phyloP scores from a whole-genome alignment of 129 eudicot genomes.

The Flaveria bidentis region DNA sequence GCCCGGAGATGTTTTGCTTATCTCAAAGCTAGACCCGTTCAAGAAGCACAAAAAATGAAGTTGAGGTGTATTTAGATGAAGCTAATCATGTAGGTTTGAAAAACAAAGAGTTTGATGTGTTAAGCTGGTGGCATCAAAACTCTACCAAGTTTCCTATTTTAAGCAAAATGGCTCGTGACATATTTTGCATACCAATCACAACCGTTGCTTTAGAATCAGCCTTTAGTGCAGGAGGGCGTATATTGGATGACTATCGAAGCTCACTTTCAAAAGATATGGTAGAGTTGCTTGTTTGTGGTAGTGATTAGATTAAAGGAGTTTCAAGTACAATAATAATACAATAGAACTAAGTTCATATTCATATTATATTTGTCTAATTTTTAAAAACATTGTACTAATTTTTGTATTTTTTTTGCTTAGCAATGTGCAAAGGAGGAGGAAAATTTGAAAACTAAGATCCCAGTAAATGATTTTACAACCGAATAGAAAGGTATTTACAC shows the following conservation, averaged over 20 bases:
- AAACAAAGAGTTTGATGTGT: background rate
- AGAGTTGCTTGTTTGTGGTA: background rate
- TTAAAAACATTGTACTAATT: too few relatives aligned
- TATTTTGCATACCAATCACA: background rate
- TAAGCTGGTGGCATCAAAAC: background rate
- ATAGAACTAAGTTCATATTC: too few relatives aligned
- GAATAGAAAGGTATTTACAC: too few relatives aligned
- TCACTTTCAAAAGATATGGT: background rate
- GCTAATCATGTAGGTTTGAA: background rate
- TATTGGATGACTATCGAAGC: background rate
- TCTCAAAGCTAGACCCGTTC: background rate
- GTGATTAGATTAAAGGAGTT: background rate
- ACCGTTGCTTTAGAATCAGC: background rate
- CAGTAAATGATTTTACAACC: too few relatives aligned
- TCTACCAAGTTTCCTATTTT: background rate
- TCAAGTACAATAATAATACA: too few relatives aligned
- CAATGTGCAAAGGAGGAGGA: too few relatives aligned
- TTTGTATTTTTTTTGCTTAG: too few relatives aligned
- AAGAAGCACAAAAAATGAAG: background rate
- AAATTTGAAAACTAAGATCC: too few relatives aligned
- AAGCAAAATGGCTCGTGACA: background rate
- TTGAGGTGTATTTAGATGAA: background rate
- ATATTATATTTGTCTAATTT: too few relatives aligned
- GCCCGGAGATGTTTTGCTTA: background rate
- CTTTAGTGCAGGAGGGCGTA: background rate